Evolutionary conservation across 129 eudicot genomes (phyloP).

Genomic region (Lonicera japonica): DNA sequence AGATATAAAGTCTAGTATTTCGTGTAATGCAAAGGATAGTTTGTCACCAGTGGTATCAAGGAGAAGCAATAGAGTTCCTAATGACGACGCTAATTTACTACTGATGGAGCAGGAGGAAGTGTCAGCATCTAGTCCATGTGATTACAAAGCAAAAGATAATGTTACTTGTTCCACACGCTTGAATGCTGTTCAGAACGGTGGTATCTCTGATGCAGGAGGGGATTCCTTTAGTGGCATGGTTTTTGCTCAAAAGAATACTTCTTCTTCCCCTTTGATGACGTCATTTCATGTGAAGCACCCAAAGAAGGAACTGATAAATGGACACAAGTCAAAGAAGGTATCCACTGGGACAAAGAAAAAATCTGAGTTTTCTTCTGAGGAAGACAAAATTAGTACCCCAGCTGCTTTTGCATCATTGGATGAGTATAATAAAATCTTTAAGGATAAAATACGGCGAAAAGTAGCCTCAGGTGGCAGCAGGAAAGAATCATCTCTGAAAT

Average conservation of each 20-base stretch:
- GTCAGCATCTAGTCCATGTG: constrained; percentile 29
- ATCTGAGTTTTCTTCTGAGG: constrained; percentile 16
- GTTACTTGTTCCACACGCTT: constrained; percentile 13
- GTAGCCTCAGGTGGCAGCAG: constrained; percentile 21
- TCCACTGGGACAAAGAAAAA: constrained; percentile 35
- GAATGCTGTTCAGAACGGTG: constrained; percentile 11
- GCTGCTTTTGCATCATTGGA: constrained; percentile 13
- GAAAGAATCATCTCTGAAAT: constrained; percentile 29
- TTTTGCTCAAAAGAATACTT: constrained; percentile 10
- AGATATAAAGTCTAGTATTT: constrained; percentile 28
- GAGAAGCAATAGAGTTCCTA: constrained; percentile 21
- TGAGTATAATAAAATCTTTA: constrained; percentile 18
- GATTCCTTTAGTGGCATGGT: constrained; percentile 3
- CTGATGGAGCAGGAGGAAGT: constrained; percentile 21
- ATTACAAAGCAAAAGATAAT: constrained; percentile 5
- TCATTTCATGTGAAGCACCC: constrained; percentile 16
- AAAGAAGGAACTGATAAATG: constrained; percentile 30
- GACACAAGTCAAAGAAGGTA: constrained; percentile 39
- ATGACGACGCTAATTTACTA: constrained; percentile 19
- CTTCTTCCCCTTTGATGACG: constrained; percentile 13
- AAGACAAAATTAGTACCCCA: constrained; percentile 27
- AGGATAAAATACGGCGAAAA: constrained; percentile 26
- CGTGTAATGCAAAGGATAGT: constrained; percentile 20
- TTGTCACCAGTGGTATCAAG: constrained; percentile 17
- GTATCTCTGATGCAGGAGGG: constrained; percentile 15